These are phyloP conservation scores for Ceratobasidium sp. DNA, from an alignment of 1,284 basidiomycete species.

Conservation along the genomic window DNA sequence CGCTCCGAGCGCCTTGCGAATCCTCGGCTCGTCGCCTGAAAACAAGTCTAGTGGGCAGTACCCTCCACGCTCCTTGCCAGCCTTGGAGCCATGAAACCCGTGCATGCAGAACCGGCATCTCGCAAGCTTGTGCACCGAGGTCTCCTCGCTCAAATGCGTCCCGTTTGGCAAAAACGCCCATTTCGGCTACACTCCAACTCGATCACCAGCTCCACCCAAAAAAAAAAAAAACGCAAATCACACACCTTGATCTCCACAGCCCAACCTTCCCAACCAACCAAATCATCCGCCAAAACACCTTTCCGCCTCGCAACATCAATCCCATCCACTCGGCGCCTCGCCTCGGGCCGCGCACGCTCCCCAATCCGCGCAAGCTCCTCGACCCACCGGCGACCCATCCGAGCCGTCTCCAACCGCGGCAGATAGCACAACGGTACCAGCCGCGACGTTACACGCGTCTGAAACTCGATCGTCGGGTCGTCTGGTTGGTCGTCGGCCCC, in stretches of 20 bases:
- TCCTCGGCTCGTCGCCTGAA: constrained; percentile 71
- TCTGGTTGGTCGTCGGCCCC: constrained; percentile 62
- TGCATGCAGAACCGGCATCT: constrained; percentile 93
- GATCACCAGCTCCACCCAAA: not conserved
- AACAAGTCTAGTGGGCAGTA: constrained; percentile 93
- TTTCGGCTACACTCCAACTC: constrained; percentile 75
- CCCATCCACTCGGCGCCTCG: constrained; percentile 66
- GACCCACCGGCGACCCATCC: constrained; percentile 75
- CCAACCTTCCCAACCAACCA: constrained; percentile 71
- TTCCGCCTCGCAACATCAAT: constrained; percentile 70
- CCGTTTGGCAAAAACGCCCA: constrained; percentile 89
- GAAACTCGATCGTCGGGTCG: constrained; percentile 74
- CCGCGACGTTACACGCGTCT: constrained; percentile 68
- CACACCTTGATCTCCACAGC: constrained; percentile 90
- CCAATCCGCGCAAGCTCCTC: constrained; percentile 64
- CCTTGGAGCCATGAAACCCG: constrained; percentile 66
- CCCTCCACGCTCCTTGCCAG: constrained; percentile 54
- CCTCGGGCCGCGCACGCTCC: constrained; percentile 67
- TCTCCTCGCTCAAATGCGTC: constrained; percentile 69
- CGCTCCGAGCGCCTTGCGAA: constrained; percentile 72
- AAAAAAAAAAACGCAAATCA: constrained; percentile 7
- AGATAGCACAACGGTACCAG: constrained; percentile 73
- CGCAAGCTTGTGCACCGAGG: constrained; percentile 70
- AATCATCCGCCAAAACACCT: constrained; percentile 79
- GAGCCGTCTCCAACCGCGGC: constrained; percentile 67